Conservation (phyloP, 805 yeast genomes). For the Clavispora asparagi region DNA sequence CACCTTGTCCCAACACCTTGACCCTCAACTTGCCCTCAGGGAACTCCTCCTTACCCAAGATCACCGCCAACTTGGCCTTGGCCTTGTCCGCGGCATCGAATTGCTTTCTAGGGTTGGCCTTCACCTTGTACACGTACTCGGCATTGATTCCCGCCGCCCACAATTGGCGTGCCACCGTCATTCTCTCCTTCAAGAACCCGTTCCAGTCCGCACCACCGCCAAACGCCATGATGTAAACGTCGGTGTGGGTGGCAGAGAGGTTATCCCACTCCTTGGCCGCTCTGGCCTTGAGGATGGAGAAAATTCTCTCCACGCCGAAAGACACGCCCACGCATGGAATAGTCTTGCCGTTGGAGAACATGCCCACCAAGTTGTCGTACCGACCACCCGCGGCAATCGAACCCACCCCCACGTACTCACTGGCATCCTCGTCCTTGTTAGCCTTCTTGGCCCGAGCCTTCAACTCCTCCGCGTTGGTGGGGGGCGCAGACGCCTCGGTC, state of each 20-base stretch:
- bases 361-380: conserved; percentile 92
- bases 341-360: conserved; percentile 89
- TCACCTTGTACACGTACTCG: conserved; percentile 87
- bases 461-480: conserved; percentile 50
- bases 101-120: conserved; percentile 93
- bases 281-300: conserved; percentile 82
- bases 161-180: conserved; percentile 73
- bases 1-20: conserved; percentile 86
- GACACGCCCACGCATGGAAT: conserved; percentile 98
- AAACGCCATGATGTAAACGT: conserved; percentile 94
- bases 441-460: conserved; percentile 25
- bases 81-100: conserved; percentile 96
- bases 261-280: conserved; percentile 51
- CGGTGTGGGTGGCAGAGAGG: conserved; percentile 81
- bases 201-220: conserved; percentile 98
- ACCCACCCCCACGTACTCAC: conserved; percentile 96
- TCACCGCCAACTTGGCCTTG: conserved; percentile 87
- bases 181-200: conserved; percentile 89
- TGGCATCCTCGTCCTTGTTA: conserved; percentile 79
- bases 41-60: conserved; percentile 92
- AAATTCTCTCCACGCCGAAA: conserved; percentile 93
- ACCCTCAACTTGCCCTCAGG: conserved; percentile 77
- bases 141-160: conserved; percentile 90
- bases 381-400: conserved; percentile 99
- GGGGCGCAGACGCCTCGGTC: conserved; percentile 95